A percentile compares a stretch with the other conserved stretches of the same genome.
phyloP scores from a whole-genome alignment of 306 rosid species.

The Trichosanthes truncata region DNA sequence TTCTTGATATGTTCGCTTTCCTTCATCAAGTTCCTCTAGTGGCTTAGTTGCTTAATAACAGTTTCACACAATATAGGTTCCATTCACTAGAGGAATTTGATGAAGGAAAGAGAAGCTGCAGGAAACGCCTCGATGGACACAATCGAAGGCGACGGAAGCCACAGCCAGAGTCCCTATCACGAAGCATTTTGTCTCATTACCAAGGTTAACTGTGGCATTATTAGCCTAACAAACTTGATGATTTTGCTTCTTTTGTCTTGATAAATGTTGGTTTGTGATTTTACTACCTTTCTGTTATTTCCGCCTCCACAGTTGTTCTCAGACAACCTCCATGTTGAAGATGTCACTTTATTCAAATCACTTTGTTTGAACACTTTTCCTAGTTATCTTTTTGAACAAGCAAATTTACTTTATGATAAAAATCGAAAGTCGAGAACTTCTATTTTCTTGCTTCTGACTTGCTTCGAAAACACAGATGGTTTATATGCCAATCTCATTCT shows the following conservation, averaged over 20 bases:
- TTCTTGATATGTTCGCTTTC: background rate
- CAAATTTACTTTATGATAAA: background rate
- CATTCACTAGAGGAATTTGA: slow-evolving; percentile 92
- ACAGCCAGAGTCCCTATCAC: slow-evolving; percentile 52
- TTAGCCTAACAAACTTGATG: background rate
- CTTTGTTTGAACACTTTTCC: background rate
- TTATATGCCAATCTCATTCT: background rate
- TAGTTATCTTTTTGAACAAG: background rate
- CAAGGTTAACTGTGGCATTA: slow-evolving; percentile 43
- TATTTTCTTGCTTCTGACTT: background rate
- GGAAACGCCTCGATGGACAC: slow-evolving; percentile 95
- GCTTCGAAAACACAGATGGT: background rate
- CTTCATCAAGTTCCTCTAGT: no score
- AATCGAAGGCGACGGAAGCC: slow-evolving; percentile 93
- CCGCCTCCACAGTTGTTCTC: background rate
- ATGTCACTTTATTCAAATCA: background rate
- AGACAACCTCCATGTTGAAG: background rate
- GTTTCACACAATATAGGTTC: slow-evolving; percentile 37
- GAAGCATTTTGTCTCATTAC: slow-evolving; percentile 47
- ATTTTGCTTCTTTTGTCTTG: background rate
- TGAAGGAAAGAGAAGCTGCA: slow-evolving; percentile 95
- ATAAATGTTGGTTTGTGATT: background rate
- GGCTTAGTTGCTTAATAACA: background rate
- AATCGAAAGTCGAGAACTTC: background rate
- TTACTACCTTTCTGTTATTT: background rate